phyloP scores from a whole-genome alignment of 1,139 yeast genomes.

The Taphrina betulina region DNA sequence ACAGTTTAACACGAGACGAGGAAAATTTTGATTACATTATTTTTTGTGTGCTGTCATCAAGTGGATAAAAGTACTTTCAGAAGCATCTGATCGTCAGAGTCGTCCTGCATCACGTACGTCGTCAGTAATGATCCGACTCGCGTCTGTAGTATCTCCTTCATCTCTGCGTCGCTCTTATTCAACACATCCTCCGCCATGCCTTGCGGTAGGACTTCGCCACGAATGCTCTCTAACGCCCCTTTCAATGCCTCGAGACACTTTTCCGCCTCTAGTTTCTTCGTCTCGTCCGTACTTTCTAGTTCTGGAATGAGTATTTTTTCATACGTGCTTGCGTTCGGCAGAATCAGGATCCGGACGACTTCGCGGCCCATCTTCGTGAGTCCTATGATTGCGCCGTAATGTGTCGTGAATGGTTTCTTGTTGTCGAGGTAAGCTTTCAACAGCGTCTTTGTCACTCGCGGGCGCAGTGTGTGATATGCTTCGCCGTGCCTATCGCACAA shows the following conservation, averaged over 20 bases:
- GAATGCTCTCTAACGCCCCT: conserved; percentile 13
- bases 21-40: no score
- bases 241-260: conserved; percentile 31
- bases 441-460: conserved; percentile 89
- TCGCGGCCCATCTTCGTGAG: conserved; percentile 81
- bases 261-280: conserved; percentile 36
- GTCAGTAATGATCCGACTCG: conserved; percentile 25
- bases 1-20: no score
- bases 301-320: conserved; percentile 52
- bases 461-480: conserved; percentile 84
- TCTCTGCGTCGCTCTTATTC: conserved; percentile 17
- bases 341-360: conserved; percentile 75
- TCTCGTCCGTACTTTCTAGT: conserved; percentile 15
- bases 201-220: conserved; percentile 1
- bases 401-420: conserved; percentile 78
- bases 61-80: conserved; percentile 20
- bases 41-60: background rate
- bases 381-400: conserved; percentile 88
- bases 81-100: conserved; percentile 12
- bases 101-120: conserved; percentile 20
- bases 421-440: conserved; percentile 84
- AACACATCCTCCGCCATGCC: conserved; percentile 3
- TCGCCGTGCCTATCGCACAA: conserved; percentile 78
- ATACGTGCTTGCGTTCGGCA: conserved; percentile 87
- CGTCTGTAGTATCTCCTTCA: conserved; percentile 1